Evolutionary conservation across 2,329 filamentous ascomycete genomes (phyloP), one percentile per base, ranked within the genome.

Genomic region (Rutstroemia sp.): DNA sequence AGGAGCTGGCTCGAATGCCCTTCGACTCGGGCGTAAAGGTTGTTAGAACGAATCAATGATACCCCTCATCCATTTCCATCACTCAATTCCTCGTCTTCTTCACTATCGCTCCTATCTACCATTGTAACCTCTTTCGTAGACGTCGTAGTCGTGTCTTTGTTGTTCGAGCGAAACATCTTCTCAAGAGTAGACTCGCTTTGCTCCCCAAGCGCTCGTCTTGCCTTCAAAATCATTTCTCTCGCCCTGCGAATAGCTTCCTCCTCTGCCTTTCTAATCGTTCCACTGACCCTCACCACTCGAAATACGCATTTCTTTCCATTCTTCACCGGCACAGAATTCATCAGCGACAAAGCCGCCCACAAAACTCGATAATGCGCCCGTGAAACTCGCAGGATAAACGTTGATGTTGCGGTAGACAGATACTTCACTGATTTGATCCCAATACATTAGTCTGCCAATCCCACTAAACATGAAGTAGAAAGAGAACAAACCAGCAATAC

Each of bases 191-290:
- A 68, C 10, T 66, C 65, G 52, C 69, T 65, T 69, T 74, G 58
- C 64, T 72, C 63, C 70, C 73, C 67, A 72, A 73, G 47, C 71
- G 76, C 27, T 79, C 79, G 67, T 80, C 62, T 81, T 52, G 87
- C 84, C 30, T 83, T 80, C 45, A 88, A 75, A 58, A 95, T 85
- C 56, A 90, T 80, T 56, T 79, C 76, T 63, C 87, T 85, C 44
- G 90, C 89, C 59, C 89, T 79, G 4, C 85, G 80, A 65, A 97
- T 87, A 38, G 91, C 90, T 71, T 96, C 92, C 69, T 95, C 86
- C 72, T 97, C 92, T 2, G 85, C 87, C 72, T 95, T 96, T 64
- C 86, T 86, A 67, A 99, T 96, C 3, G 94, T 99, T 16, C 92
- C 94, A 62, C 89, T 94, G 14, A 96, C 90, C 59, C 89, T 81